Evolutionary conservation across 1,139 yeast species (phyloP).

Genomic region (Debaryomyces coudertii): DNA sequence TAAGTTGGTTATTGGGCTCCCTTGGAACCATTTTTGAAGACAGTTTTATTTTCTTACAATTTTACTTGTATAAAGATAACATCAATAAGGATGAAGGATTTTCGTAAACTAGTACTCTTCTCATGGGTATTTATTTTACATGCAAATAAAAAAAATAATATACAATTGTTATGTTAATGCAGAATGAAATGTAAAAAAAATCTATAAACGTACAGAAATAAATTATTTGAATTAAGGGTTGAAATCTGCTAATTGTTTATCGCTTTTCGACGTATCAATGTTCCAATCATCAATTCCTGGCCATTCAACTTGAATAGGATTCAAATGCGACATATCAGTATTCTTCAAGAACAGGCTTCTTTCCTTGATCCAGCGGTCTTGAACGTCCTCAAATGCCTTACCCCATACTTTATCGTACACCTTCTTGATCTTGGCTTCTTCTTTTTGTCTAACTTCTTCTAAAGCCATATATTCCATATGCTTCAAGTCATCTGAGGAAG

Average conservation of each 20-base stretch:
- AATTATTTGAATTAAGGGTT: slow-evolving; percentile 30
- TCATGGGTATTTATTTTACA: background rate
- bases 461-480: slow-evolving; percentile 98
- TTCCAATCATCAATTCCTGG: slow-evolving; percentile 57
- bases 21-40: slow-evolving; percentile 76
- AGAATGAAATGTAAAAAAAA: slow-evolving; percentile 3
- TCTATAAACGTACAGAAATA: slow-evolving; percentile 5
- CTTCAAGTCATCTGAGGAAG: slow-evolving; percentile 81
- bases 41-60: slow-evolving; percentile 62
- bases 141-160: background rate
- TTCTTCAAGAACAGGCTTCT: slow-evolving; percentile 68
- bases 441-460: slow-evolving; percentile 76
- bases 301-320: slow-evolving; percentile 67
- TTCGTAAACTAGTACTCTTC: background rate
- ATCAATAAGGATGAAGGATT: slow-evolving; percentile 18
- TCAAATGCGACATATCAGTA: slow-evolving; percentile 59
- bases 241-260: slow-evolving; percentile 46
- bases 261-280: slow-evolving; percentile 29
- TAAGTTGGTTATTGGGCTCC: slow-evolving; percentile 77
- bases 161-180: slow-evolving; percentile 9
- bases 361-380: slow-evolving; percentile 68
- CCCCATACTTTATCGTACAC: slow-evolving; percentile 77
- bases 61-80: slow-evolving; percentile 55
- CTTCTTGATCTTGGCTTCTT: slow-evolving; percentile 66
- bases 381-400: slow-evolving; percentile 75